phyloP scores from a whole-genome alignment of 2,329 filamentous ascomycete species.

The Colletotrichum lentis region DNA sequence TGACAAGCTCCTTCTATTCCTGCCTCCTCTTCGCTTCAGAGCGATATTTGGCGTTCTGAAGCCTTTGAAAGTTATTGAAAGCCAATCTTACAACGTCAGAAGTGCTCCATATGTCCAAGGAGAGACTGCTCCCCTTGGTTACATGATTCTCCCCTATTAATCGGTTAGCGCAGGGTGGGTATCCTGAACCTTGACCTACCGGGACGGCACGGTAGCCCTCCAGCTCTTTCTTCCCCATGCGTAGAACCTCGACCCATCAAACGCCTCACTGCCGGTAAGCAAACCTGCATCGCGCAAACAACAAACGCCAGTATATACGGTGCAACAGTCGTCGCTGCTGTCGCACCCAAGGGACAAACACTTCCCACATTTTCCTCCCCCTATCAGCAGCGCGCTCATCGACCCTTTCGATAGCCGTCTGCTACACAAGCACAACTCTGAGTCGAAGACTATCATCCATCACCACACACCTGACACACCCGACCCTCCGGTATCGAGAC shows the following conservation, averaged over 20 bases:
- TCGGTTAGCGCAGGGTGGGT: background rate
- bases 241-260: conserved; percentile 33
- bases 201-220: conserved; percentile 22
- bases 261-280: conserved; percentile 35
- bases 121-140: background rate
- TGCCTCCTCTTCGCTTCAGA: background rate
- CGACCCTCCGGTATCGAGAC: conserved; percentile 19
- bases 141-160: background rate
- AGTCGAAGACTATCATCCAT: conserved; percentile 18
- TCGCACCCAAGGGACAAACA: conserved; percentile 15
- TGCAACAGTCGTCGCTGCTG: conserved; percentile 16
- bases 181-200: background rate
- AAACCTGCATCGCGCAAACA: conserved; percentile 31
- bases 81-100: rapidly evolving
- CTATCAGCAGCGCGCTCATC: background rate
- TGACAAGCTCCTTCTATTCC: background rate
- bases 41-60: background rate
- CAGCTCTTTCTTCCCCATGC: conserved; percentile 36
- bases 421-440: conserved; percentile 22
- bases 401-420: conserved; percentile 6
- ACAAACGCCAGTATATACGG: conserved; percentile 24
- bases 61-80: rapidly evolving
- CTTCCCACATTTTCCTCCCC: background rate
- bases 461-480: conserved; percentile 20
- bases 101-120: no score